Conservation (phyloP, 2,329 filamentous ascomycete genomes). For the Didymella sp. region DNA sequence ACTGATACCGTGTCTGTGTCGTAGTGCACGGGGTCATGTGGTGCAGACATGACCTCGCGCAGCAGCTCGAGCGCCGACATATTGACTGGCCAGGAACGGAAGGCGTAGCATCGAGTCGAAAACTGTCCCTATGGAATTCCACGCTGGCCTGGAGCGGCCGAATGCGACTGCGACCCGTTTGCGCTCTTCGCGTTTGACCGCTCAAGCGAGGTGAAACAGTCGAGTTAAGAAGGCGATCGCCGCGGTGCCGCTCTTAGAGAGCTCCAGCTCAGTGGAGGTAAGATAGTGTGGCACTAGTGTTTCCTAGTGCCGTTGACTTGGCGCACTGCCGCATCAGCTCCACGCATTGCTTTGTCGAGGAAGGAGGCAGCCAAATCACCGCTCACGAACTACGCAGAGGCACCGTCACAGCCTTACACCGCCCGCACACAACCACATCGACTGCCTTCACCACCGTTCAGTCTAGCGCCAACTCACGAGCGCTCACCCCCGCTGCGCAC, state of each 20-base stretch:
- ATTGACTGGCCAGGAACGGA: constrained; percentile 22
- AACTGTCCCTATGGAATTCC: background rate
- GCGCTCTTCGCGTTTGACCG: constrained; percentile 1
- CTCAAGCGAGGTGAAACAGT: constrained; percentile 11
- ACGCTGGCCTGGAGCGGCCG: background rate
- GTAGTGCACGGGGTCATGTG: constrained; percentile 25
- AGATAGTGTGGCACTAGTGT: constrained; percentile 6
- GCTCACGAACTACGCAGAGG: constrained; percentile 12
- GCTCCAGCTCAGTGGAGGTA: constrained; percentile 11
- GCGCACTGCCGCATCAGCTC: constrained; percentile 20
- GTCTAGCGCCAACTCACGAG: constrained; percentile 14
- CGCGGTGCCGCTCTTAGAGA: constrained; percentile 13
- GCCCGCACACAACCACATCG: background rate
- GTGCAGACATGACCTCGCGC: constrained; percentile 6
- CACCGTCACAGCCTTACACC: constrained; percentile 5
- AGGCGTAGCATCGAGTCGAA: background rate
- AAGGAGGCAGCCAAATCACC: constrained; percentile 36
- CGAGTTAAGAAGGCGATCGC: constrained; percentile 12
- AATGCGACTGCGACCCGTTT: constrained; percentile 10
- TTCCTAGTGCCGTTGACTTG: constrained; percentile 10
- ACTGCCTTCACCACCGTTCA: background rate
- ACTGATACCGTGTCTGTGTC: constrained; percentile 62
- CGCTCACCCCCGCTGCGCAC: constrained; percentile 20
- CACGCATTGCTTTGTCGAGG: constrained; percentile 31
- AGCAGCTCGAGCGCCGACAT: constrained; percentile 3